phyloP scores from a whole-genome alignment of 345 rosid species.

The Syzygium jambos region DNA sequence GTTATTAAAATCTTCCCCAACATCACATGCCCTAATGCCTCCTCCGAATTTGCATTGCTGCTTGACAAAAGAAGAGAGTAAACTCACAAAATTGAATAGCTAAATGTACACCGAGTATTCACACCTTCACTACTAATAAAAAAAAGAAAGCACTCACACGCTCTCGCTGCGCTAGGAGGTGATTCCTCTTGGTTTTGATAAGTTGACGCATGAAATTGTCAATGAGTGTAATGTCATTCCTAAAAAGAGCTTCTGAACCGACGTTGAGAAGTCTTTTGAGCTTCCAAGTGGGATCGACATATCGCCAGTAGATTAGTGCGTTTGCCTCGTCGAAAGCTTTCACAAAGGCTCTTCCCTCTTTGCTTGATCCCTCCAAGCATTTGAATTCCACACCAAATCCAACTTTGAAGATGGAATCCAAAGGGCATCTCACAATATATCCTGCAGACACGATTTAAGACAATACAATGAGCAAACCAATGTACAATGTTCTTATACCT shows the following conservation, averaged over 20 bases:
- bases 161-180: conserved; percentile 5
- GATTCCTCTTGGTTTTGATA: conserved; percentile 38
- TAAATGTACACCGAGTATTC: neutral
- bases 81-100: neutral
- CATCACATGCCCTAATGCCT: neutral
- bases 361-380: conserved; percentile 47
- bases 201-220: conserved; percentile 42
- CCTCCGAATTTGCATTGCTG: neutral
- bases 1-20: neutral
- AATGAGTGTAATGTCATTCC: conserved; percentile 29
- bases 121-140: neutral
- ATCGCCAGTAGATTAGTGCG: conserved; percentile 21
- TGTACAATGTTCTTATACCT: neutral
- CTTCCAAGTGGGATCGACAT: conserved; percentile 61
- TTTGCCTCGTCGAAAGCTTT: conserved; percentile 20
- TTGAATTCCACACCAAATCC: conserved; percentile 68
- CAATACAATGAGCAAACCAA: neutral
- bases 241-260: conserved; percentile 44
- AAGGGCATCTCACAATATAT: conserved; percentile 52
- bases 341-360: conserved; percentile 41
- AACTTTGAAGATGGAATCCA: conserved; percentile 78
- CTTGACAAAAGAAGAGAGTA: neutral
- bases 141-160: conserved; percentile 12
- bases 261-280: conserved; percentile 44
- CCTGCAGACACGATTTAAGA: conserved; percentile 15